Evolutionary conservation across 352 stramenopile species (phyloP).

Genomic region (Phytophthora pini): DNA sequence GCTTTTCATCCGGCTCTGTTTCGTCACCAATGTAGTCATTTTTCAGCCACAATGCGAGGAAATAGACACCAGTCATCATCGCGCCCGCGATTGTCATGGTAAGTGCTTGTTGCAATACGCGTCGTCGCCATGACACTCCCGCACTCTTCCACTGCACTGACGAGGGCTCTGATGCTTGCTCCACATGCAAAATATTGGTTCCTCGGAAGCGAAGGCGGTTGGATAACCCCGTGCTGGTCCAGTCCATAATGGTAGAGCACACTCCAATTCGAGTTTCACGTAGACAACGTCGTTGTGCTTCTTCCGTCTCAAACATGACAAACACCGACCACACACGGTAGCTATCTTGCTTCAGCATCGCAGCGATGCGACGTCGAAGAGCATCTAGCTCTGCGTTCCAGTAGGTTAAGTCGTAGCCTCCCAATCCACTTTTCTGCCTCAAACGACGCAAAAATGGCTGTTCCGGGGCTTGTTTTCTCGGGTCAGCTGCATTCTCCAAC

Average conservation of each 20-base stretch:
- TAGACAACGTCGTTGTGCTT: slow-evolving; percentile 61
- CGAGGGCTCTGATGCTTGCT: slow-evolving; percentile 68
- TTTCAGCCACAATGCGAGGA: slow-evolving; percentile 51
- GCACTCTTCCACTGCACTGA: slow-evolving; percentile 79
- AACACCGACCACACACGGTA: slow-evolving; percentile 79
- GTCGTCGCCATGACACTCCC: slow-evolving; percentile 43
- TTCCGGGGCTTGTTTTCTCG: slow-evolving; percentile 19
- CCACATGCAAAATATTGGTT: slow-evolving; percentile 71
- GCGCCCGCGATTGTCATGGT: slow-evolving; percentile 51
- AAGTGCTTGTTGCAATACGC: slow-evolving; percentile 53
- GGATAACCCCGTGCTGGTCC: slow-evolving; percentile 32
- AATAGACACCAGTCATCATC: slow-evolving; percentile 67
- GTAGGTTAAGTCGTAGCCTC: slow-evolving; percentile 61
- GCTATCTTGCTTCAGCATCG: slow-evolving; percentile 43
- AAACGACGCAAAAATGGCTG: slow-evolving; percentile 34
- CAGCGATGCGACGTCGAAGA: slow-evolving; percentile 47
- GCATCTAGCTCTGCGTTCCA: slow-evolving; percentile 62
- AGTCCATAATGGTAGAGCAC: slow-evolving; percentile 54
- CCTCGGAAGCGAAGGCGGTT: slow-evolving; percentile 66
- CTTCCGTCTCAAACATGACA: slow-evolving; percentile 80
- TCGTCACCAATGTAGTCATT: slow-evolving; percentile 39
- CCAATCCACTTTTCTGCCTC: slow-evolving; percentile 49
- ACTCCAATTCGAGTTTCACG: slow-evolving; percentile 56
- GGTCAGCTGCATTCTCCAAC: slow-evolving; percentile 48
- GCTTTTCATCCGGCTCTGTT: slow-evolving; percentile 29